A percentile compares a stretch with the other conserved stretches of the same genome.
Evolutionary conservation across 176 grass and related monocot species (phyloP).

Genomic region (Hsuehochloa calcarea): DNA sequence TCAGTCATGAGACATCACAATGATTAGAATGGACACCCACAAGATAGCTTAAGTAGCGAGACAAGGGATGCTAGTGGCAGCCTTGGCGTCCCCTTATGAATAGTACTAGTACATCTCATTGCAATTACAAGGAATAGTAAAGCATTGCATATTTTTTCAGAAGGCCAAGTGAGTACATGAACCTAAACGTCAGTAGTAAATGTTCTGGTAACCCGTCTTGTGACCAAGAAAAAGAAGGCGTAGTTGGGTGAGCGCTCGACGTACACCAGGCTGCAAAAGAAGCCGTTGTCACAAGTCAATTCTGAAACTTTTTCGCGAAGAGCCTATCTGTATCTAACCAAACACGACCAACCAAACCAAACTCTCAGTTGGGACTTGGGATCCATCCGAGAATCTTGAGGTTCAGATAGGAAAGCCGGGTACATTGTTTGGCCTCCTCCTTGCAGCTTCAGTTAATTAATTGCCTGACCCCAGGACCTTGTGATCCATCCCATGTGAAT

Average conservation of each 20-base stretch:
- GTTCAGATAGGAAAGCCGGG: neutral
- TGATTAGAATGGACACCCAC: neutral
- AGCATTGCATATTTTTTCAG: neutral
- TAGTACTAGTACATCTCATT: neutral
- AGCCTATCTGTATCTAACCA: neutral
- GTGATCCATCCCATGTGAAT: neutral
- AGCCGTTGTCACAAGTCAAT: neutral
- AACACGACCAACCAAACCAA: constrained; percentile 13
- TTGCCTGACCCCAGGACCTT: neutral
- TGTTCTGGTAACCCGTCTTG: constrained; percentile 23
- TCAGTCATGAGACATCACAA: neutral
- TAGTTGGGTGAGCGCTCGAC: neutral
- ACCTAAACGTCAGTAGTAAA: neutral
- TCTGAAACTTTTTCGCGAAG: neutral
- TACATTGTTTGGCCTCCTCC: neutral
- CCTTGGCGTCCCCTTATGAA: no score
- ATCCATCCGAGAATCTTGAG: neutral
- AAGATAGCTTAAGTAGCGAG: no score
- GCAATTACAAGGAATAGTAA: neutral
- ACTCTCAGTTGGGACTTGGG: neutral
- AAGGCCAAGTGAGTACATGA: neutral
- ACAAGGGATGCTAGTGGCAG: no score
- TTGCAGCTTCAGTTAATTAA: neutral
- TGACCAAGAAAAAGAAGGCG: neutral
- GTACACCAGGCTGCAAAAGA: neutral